Conservation (phyloP, 345 rosid species). For the Gossypium arboreum region DNA sequence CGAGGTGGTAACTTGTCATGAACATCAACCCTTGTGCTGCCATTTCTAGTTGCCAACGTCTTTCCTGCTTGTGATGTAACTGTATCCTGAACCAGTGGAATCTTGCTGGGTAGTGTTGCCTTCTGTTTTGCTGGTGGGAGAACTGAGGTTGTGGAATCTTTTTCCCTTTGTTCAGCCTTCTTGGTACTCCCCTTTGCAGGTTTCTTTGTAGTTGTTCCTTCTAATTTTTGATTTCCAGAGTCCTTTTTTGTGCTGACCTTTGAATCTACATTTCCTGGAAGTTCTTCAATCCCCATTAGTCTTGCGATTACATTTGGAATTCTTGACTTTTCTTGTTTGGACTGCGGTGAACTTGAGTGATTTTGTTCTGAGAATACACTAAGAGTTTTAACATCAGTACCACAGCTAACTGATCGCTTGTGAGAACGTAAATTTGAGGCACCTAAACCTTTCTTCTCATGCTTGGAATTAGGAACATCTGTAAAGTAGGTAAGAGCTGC, state of each 20-base stretch:
- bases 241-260: conserved; percentile 26
- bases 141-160: conserved; percentile 27
- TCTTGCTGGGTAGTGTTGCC: conserved; percentile 29
- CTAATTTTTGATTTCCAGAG: conserved; percentile 25
- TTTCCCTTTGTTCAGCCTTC: conserved; percentile 25
- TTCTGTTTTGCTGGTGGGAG: conserved; percentile 24
- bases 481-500: conserved; percentile 41
- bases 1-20: conserved; percentile 28
- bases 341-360: conserved; percentile 27
- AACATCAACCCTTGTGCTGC: conserved; percentile 26
- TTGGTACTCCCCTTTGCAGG: conserved; percentile 23
- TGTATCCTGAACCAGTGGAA: conserved; percentile 24
- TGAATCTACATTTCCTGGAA: conserved; percentile 45
- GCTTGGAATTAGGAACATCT: conserved; percentile 26
- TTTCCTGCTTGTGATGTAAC: conserved; percentile 23
- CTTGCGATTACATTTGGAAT: conserved; percentile 83
- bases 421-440: conserved; percentile 35
- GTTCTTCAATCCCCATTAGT: conserved; percentile 78
- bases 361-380: conserved; percentile 29
- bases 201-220: conserved; percentile 20
- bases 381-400: conserved; percentile 18
- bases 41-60: conserved; percentile 17
- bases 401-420: conserved; percentile 34
- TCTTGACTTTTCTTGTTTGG: conserved; percentile 58
- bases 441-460: conserved; percentile 20